phyloP scores from a whole-genome alignment of 192 early-diverging fungal genomes.

The Coemansia sp. region DNA sequence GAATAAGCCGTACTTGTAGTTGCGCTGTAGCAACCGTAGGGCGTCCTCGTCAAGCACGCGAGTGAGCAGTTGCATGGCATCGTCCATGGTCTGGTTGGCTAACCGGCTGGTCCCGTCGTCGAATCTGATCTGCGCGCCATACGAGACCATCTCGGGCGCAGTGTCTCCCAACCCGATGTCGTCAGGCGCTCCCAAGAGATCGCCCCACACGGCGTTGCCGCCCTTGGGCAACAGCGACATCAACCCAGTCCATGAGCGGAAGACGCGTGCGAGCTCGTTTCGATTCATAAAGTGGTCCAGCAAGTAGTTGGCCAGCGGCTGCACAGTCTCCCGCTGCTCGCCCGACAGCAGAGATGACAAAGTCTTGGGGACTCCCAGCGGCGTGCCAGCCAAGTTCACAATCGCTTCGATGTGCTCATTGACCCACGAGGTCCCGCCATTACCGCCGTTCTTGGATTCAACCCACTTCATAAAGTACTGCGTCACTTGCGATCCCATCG shows the following conservation, averaged over 20 bases:
- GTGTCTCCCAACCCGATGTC: constrained; percentile 39
- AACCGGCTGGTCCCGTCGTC: constrained; percentile 15
- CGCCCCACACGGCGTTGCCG: constrained; percentile 79
- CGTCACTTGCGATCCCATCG: constrained; percentile 63
- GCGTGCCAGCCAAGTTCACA: constrained; percentile 83
- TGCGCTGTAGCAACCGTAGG: constrained; percentile 52
- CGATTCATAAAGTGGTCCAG: constrained; percentile 83
- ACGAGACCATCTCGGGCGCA: constrained; percentile 31
- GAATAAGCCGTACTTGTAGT: constrained; percentile 69
- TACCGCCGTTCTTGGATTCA: constrained; percentile 62
- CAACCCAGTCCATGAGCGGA: constrained; percentile 80
- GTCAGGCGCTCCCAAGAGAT: constrained; percentile 64
- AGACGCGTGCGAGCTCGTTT: constrained; percentile 68
- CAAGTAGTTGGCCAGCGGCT: constrained; percentile 72
- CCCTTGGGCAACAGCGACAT: constrained; percentile 81
- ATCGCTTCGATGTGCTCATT: constrained; percentile 74
- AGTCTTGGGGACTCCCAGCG: constrained; percentile 85
- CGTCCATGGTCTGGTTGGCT: constrained; percentile 50
- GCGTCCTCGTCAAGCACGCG: constrained; percentile 54
- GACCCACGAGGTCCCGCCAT: constrained; percentile 71
- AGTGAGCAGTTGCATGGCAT: constrained; percentile 55
- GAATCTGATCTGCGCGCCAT: constrained; percentile 59
- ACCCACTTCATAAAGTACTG: constrained; percentile 90
- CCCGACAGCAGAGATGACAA: constrained; percentile 70
- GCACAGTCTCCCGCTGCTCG: constrained; percentile 84